Conservation (phyloP, 805 yeast genomes). For the Monosporozyma servazzii region DNA sequence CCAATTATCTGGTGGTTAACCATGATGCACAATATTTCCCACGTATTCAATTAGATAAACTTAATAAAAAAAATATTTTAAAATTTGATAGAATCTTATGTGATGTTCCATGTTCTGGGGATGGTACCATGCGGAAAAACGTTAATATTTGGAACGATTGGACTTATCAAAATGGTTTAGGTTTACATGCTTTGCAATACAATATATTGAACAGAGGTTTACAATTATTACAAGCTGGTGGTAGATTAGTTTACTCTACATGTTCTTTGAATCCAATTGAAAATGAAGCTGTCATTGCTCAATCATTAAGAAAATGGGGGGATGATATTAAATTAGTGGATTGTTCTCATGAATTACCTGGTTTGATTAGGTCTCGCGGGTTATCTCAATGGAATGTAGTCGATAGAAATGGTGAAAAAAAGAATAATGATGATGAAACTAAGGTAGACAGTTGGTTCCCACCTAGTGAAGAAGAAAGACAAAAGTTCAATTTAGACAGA, state of each 20-base stretch:
- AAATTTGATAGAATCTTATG: conserved; percentile 89
- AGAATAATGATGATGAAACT: conserved; percentile 39
- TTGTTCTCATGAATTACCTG: conserved; percentile 62
- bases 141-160: conserved; percentile 94
- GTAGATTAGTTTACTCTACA: conserved; percentile 90
- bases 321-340: conserved; percentile 60
- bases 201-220: conserved; percentile 86
- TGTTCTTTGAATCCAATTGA: conserved; percentile 94
- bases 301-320: conserved; percentile 75
- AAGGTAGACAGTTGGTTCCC: conserved; percentile 59
- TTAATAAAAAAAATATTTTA: conserved; percentile 33
- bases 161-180: conserved; percentile 79
- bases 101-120: conserved; percentile 99
- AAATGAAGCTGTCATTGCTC: conserved; percentile 93
- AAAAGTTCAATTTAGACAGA: conserved; percentile 50
- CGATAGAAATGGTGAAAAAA: conserved; percentile 65
- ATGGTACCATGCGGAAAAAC: conserved; percentile 96
- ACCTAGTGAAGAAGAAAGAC: conserved; percentile 67
- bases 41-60: conserved; percentile 41
- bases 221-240: conserved; percentile 79
- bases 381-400: conserved; percentile 74
- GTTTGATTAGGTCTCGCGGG: conserved; percentile 68
- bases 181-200: conserved; percentile 79
- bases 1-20: conserved; percentile 86
- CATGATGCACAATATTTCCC: conserved; percentile 97